Conservation (phyloP, 2,329 filamentous ascomycete species). For the Cercospora brassicicola region DNA sequence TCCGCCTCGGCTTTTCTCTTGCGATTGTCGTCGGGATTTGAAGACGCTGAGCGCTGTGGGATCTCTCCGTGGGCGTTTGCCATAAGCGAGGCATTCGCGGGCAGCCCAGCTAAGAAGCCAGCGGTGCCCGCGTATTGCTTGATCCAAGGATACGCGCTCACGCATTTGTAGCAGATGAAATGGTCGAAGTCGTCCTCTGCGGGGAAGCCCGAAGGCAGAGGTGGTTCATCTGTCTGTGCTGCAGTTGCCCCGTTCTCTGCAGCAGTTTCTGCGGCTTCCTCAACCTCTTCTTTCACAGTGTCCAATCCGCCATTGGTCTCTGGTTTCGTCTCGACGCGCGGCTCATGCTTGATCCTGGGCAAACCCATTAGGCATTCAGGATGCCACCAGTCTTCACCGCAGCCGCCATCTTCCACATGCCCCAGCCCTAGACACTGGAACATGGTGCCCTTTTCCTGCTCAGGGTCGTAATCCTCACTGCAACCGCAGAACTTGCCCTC, state of each 20-base stretch:
- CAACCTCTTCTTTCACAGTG: conserved; percentile 34
- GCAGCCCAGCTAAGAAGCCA: conserved; percentile 77
- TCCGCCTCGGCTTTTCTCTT: conserved; percentile 52
- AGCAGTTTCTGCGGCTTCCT: conserved; percentile 37
- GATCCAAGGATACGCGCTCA: conserved; percentile 86
- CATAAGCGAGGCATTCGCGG: conserved; percentile 34
- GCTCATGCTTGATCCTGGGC: conserved; percentile 62
- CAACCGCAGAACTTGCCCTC: conserved; percentile 90
- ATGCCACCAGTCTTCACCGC: conserved; percentile 98
- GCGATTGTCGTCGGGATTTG: conserved; percentile 11
- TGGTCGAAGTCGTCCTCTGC: conserved; percentile 84
- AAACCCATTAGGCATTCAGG: conserved; percentile 86
- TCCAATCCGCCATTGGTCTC: conserved; percentile 26
- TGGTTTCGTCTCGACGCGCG: conserved; percentile 28
- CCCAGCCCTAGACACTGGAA: conserved; percentile 92
- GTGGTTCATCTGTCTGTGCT: conserved; percentile 57
- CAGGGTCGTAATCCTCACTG: conserved; percentile 79
- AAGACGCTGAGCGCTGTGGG: background rate
- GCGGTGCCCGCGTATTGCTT: conserved; percentile 77
- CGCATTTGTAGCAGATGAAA: conserved; percentile 91
- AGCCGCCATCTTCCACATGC: conserved; percentile 76
- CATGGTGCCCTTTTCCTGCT: conserved; percentile 94
- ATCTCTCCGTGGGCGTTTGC: conserved; percentile 1
- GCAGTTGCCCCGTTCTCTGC: conserved; percentile 48
- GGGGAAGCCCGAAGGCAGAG: conserved; percentile 82